Percentiles rank a stretch among this genome's conserved stretches.
Conservation (phyloP, 1,284 basidiomycete genomes). For the Volvariella surrecta region DNA sequence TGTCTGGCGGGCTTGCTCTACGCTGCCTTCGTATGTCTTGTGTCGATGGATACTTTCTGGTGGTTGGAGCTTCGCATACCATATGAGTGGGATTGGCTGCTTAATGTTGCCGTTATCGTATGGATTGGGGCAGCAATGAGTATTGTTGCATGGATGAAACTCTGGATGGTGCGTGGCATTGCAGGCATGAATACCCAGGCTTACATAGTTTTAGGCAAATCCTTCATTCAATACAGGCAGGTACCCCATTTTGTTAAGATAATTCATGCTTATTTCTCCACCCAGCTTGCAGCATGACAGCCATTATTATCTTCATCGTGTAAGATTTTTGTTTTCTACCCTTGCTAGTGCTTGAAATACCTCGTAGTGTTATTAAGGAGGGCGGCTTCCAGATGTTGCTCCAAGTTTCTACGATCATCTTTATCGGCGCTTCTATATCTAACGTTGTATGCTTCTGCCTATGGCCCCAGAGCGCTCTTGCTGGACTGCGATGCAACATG, state of each 20-base stretch:
- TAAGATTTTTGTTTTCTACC: constrained; percentile 26
- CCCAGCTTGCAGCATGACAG: constrained; percentile 83
- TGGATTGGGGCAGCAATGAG: constrained; percentile 85
- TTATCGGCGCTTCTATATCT: constrained; percentile 69
- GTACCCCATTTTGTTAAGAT: constrained; percentile 12
- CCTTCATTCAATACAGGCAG: constrained; percentile 88
- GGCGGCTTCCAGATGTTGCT: constrained; percentile 72
- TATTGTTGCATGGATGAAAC: constrained; percentile 78
- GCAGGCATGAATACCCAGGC: background rate
- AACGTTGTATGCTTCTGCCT: constrained; percentile 79
- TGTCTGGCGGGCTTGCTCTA: constrained; percentile 70
- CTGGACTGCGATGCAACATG: constrained; percentile 79
- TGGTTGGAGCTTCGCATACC: constrained; percentile 55
- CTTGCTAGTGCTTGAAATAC: background rate
- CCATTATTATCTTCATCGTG: constrained; percentile 83
- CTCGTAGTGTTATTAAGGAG: constrained; percentile 76
- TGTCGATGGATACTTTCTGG: constrained; percentile 73
- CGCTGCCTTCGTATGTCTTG: constrained; percentile 65
- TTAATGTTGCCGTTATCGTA: constrained; percentile 57
- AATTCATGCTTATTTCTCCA: constrained; percentile 4
- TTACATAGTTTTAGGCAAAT: constrained; percentile 37
- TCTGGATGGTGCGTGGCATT: constrained; percentile 57
- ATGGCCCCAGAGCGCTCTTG: constrained; percentile 81
- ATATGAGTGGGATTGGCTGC: constrained; percentile 57
- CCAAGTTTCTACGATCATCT: constrained; percentile 71